Conservation (phyloP, 768 basidiomycete species). For the Podaxis sp. region DNA sequence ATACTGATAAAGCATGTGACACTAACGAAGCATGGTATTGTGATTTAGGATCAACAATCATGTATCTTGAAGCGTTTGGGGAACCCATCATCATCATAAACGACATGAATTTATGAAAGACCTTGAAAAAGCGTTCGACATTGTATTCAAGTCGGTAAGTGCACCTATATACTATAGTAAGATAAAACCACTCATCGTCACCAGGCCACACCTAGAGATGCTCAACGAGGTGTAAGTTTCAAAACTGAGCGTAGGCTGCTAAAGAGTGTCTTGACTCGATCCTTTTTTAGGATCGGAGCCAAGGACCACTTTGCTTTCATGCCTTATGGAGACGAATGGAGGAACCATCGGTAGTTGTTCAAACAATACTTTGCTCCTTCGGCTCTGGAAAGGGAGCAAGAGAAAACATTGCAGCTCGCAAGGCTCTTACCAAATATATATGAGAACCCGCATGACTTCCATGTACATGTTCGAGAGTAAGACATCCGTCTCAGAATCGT, state of each 20-base stretch:
- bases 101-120: conserved; percentile 7
- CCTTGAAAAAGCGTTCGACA: conserved; percentile 10
- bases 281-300: background rate
- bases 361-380: conserved; percentile 30
- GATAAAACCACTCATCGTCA: background rate
- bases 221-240: background rate
- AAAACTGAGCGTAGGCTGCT: background rate
- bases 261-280: background rate
- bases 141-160: conserved; percentile 10
- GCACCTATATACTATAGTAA: no score
- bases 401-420: background rate
- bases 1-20: background rate
- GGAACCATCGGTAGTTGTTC: conserved; percentile 34
- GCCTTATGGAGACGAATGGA: conserved; percentile 27
- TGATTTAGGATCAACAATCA: background rate
- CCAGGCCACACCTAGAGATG: conserved; percentile 3
- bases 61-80: conserved; percentile 13
- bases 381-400: conserved; percentile 1
- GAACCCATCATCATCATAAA: conserved; percentile 13
- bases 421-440: background rate
- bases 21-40: background rate
- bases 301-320: background rate
- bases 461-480: background rate
- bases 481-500: background rate
- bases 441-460: background rate